Evolutionary conservation across 768 basidiomycete genomes (phyloP).

Genomic region (Galerina sulciceps): DNA sequence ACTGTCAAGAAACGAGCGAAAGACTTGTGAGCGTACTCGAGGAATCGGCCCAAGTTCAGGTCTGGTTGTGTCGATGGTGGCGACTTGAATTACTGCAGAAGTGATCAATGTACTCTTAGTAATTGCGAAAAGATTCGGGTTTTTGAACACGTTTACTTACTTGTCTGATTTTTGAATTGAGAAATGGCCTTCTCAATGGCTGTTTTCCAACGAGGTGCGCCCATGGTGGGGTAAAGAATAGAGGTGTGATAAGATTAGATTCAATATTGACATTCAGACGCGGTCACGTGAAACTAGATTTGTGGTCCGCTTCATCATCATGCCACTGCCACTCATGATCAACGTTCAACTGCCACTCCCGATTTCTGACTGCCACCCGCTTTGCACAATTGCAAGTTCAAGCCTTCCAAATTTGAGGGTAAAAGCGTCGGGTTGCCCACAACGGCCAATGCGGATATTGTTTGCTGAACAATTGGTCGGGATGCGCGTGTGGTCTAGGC

Average conservation of each 20-base stretch:
- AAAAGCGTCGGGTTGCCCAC: too few relatives aligned
- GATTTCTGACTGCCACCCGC: too few relatives aligned
- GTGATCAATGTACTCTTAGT: neutral
- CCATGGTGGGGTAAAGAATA: neutral
- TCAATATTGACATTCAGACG: too few relatives aligned
- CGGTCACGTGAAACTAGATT: too few relatives aligned
- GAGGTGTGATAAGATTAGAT: neutral
- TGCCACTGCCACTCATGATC: too few relatives aligned
- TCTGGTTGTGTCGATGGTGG: conserved; percentile 51
- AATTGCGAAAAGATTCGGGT: neutral
- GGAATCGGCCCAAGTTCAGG: conserved; percentile 36
- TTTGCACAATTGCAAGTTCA: too few relatives aligned
- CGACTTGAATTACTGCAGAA: conserved; percentile 62
- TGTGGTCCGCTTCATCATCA: too few relatives aligned
- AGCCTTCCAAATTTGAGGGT: too few relatives aligned
- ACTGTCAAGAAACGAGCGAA: conserved; percentile 60
- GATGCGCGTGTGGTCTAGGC: too few relatives aligned
- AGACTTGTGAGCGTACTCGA: conserved; percentile 68
- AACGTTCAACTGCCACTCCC: too few relatives aligned
- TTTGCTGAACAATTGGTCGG: too few relatives aligned
- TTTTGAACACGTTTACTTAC: conserved; percentile 27
- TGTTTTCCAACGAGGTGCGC: conserved; percentile 50
- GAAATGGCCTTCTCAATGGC: conserved; percentile 47
- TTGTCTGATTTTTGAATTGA: conserved; percentile 40
- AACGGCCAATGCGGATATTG: too few relatives aligned